Conservation (phyloP, 2,329 filamentous ascomycete species). For the Fusarium globosum region DNA sequence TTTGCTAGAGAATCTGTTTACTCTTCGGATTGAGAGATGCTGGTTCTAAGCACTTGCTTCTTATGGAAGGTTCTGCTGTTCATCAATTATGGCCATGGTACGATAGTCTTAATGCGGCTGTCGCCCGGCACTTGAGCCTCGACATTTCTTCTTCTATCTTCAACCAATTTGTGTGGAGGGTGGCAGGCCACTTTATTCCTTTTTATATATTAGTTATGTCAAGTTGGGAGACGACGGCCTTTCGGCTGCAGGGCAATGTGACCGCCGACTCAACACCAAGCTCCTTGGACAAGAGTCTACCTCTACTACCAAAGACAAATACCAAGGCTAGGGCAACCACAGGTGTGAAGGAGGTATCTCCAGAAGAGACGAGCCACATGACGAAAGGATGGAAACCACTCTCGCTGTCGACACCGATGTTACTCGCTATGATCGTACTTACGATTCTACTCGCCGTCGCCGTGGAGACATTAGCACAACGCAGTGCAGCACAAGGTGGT, state of each 20-base stretch:
- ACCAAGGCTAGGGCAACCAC: neutral
- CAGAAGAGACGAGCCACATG: neutral
- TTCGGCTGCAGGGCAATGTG: conserved; percentile 7
- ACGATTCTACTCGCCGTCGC: conserved; percentile 55
- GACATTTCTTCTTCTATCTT: neutral
- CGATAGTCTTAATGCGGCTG: conserved; percentile 3
- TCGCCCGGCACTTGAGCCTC: neutral
- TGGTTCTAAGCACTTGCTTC: conserved; percentile 14
- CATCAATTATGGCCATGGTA: neutral
- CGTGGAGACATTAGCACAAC: conserved; percentile 58
- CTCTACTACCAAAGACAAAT: conserved; percentile 2
- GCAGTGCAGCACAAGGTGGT: conserved; percentile 55
- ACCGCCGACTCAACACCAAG: neutral
- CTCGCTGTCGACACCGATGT: conserved; percentile 47
- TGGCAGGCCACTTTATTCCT: conserved; percentile 17
- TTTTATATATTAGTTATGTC: conserved; percentile 16
- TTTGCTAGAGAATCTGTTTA: conserved; percentile 27
- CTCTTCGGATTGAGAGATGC: neutral
- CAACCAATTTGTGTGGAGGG: neutral
- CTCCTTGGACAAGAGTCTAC: conserved; percentile 15
- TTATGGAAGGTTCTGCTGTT: neutral
- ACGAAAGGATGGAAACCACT: conserved; percentile 38
- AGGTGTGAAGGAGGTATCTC: neutral
- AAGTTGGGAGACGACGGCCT: conserved; percentile 30
- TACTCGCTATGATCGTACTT: conserved; percentile 50